Conservation (phyloP, 441 rosid genomes). For the Gossypium davidsonii region DNA sequence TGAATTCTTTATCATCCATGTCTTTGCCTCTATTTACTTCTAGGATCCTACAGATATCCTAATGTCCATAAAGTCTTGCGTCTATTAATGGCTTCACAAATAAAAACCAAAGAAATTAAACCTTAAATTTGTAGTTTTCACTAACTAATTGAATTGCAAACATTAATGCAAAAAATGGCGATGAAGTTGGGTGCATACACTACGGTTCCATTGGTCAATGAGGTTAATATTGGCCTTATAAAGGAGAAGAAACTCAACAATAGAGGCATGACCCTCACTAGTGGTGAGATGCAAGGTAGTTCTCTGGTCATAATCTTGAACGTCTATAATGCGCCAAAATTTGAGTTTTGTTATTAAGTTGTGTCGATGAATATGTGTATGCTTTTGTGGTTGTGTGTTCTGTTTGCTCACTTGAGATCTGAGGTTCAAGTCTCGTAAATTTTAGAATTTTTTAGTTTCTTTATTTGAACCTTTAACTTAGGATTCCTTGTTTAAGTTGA, state of each 20-base stretch:
- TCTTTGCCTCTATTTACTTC: constrained; percentile 54
- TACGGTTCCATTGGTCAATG: constrained; percentile 47
- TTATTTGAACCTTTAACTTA: too few relatives aligned
- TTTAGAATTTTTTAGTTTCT: too few relatives aligned
- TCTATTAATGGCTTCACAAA: constrained; percentile 50
- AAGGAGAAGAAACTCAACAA: constrained; percentile 52
- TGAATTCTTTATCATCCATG: constrained; percentile 30
- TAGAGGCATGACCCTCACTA: constrained; percentile 58
- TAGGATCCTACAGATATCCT: constrained; percentile 54
- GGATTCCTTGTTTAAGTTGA: too few relatives aligned
- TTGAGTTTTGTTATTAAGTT: too few relatives aligned
- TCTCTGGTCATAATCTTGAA: constrained; percentile 50
- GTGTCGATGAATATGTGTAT: too few relatives aligned
- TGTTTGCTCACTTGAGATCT: too few relatives aligned
- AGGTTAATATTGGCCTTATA: constrained; percentile 51
- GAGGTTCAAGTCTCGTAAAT: too few relatives aligned
- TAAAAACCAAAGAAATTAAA: neutral
- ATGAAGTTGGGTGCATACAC: constrained; percentile 21
- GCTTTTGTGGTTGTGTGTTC: too few relatives aligned
- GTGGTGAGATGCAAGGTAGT: constrained; percentile 57
- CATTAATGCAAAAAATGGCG: neutral
- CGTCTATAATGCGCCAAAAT: constrained; percentile 3
- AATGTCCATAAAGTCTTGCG: constrained; percentile 45
- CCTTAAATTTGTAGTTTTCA: too few relatives aligned
- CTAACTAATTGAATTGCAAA: too few relatives aligned